phyloP scores from a whole-genome alignment of 805 yeast species.

The Teunomyces barrocoloradensis region DNA sequence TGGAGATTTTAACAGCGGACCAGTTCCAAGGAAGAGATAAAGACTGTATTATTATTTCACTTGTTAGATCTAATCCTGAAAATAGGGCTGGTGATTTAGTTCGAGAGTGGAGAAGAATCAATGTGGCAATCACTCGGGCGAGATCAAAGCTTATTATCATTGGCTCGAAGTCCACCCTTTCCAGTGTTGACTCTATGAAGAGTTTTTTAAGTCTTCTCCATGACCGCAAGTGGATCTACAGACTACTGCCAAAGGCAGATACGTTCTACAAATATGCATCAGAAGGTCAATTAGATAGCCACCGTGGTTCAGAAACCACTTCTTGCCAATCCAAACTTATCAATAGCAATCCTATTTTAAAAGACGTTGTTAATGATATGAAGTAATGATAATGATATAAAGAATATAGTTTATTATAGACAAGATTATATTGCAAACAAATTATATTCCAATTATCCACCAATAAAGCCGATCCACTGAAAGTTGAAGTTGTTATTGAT shows the following conservation, averaged over 20 bases:
- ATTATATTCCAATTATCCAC: conserved; percentile 31
- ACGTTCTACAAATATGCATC: conserved; percentile 30
- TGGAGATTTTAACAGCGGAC: conserved; percentile 91
- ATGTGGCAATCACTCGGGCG: conserved; percentile 93
- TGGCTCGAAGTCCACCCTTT: conserved; percentile 71
- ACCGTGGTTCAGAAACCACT: background rate
- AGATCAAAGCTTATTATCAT: conserved; percentile 76
- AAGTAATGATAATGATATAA: conserved; percentile 8
- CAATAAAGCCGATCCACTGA: conserved; percentile 15
- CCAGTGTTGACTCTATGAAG: conserved; percentile 48
- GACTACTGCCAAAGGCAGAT: conserved; percentile 47
- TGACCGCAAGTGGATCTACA: conserved; percentile 60
- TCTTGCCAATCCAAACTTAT: conserved; percentile 12
- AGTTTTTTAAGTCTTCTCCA: conserved; percentile 60
- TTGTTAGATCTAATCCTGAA: conserved; percentile 76
- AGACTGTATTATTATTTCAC: conserved; percentile 82
- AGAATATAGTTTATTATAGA: background rate
- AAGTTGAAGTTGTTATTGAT: conserved; percentile 7
- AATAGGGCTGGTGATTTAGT: conserved; percentile 72
- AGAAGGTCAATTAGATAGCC: background rate
- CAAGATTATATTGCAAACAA: conserved; percentile 31
- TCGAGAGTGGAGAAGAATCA: conserved; percentile 86
- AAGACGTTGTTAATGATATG: conserved; percentile 31
- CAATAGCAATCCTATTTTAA: conserved; percentile 20
- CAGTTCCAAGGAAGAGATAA: conserved; percentile 96